Evolutionary conservation across 2,329 filamentous ascomycete genomes (phyloP).

Genomic region (Ophiognomonia clavigignenti-juglandacearum): DNA sequence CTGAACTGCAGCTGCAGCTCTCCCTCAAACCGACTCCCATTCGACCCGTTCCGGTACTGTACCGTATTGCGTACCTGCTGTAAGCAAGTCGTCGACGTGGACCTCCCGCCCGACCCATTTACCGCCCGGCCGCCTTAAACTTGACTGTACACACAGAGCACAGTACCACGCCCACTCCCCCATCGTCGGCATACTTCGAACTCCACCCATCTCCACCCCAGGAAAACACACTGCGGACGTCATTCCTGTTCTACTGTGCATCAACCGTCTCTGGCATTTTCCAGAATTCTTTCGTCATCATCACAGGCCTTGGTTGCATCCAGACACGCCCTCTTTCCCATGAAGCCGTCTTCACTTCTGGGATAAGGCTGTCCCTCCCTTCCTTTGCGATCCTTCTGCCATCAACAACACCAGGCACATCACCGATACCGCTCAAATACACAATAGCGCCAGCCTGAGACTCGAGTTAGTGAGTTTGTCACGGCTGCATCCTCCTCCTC

Average conservation of each 20-base stretch:
- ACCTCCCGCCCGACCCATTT: not conserved
- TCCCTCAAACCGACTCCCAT: too few species aligned
- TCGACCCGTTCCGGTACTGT: too few species aligned
- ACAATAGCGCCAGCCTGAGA: conserved; percentile 5
- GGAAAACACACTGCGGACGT: conserved; percentile 1
- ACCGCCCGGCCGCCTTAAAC: not conserved
- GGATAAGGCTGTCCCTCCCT: conserved; percentile 13
- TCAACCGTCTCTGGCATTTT: too few species aligned
- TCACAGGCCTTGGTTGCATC: not conserved
- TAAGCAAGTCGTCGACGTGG: too few species aligned
- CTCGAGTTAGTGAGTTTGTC: conserved; percentile 8
- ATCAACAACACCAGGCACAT: not conserved
- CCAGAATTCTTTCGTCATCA: not conserved
- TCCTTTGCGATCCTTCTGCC: not conserved
- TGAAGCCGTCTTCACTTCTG: conserved; percentile 13
- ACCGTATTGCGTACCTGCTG: too few species aligned
- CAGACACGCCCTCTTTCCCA: conserved; percentile 9
- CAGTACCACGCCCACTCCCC: too few species aligned
- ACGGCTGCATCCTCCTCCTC: not conserved
- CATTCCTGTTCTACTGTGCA: conserved; percentile 3
- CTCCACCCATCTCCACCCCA: conserved; percentile 4
- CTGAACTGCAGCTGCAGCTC: too few species aligned
- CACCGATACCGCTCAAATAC: not conserved
- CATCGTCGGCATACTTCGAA: not conserved
- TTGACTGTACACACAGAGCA: too few species aligned